Evolutionary conservation across 2,329 filamentous ascomycete genomes (phyloP).

Genomic region (Nemania bipapillata): DNA sequence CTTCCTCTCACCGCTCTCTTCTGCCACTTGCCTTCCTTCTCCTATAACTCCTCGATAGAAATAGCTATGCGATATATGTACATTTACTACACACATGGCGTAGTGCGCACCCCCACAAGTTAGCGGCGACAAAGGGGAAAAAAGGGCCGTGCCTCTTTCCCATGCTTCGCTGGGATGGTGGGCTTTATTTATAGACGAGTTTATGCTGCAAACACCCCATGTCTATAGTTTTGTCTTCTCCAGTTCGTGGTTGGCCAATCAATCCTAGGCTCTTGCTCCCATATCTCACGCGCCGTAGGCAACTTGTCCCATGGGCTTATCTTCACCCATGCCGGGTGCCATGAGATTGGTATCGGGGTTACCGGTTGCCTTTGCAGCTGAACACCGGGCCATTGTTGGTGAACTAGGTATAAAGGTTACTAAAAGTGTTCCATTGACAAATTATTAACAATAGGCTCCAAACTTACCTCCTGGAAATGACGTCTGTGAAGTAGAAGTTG

Average conservation of each 20-base stretch:
- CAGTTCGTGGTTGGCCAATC: conserved; percentile 5
- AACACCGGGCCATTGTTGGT: conserved; percentile 97
- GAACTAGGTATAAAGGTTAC: conserved; percentile 68
- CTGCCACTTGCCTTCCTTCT: conserved; percentile 3
- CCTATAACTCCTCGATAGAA: conserved; percentile 20
- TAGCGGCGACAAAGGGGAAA: conserved; percentile 26
- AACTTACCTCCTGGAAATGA: conserved; percentile 90
- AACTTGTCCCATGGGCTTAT: conserved; percentile 70
- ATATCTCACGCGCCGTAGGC: conserved; percentile 65
- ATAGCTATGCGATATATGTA: conserved; percentile 46
- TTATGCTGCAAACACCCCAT: conserved; percentile 6
- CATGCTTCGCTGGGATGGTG: conserved; percentile 3
- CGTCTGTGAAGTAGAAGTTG: conserved; percentile 98
- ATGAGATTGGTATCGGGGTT: conserved; percentile 83
- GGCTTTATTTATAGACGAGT: conserved; percentile 9
- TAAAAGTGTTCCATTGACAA: not conserved
- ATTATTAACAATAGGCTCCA: conserved; percentile 18
- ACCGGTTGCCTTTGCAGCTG: conserved; percentile 85
- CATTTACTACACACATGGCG: conserved; percentile 42
- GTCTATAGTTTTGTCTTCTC: conserved; percentile 25
- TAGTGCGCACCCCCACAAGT: conserved; percentile 27
- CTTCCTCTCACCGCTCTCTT: conserved; percentile 9
- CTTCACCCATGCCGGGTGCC: conserved; percentile 74
- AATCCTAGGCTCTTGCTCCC: not conserved
- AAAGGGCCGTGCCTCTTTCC: conserved; percentile 8